phyloP scores from a whole-genome alignment of 1,139 yeast species.

The Hyphopichia burtonii region DNA sequence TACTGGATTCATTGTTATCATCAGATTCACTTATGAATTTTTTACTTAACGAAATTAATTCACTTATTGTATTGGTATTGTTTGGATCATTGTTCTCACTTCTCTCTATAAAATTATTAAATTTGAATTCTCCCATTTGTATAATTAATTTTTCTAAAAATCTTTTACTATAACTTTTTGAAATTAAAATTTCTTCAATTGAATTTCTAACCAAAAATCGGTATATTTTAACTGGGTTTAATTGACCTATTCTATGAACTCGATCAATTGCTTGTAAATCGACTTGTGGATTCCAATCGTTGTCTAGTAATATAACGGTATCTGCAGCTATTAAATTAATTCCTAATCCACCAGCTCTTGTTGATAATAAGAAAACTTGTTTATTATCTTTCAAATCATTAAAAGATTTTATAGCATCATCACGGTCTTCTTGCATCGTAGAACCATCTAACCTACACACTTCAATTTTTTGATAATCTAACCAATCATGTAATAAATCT shows the following conservation, averaged over 20 bases:
- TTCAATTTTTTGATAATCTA: constrained; percentile 30
- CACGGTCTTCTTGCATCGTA: constrained; percentile 63
- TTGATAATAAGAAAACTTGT: constrained; percentile 69
- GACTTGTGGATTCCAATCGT: constrained; percentile 97
- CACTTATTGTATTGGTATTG: neutral
- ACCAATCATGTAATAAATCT: constrained; percentile 74
- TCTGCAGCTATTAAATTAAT: constrained; percentile 85
- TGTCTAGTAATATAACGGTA: constrained; percentile 84
- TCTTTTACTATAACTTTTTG: constrained; percentile 76
- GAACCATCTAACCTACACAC: constrained; percentile 78
- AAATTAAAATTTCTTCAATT: constrained; percentile 76
- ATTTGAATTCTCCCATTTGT: constrained; percentile 76
- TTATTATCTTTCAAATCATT: constrained; percentile 27
- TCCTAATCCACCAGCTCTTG: constrained; percentile 95
- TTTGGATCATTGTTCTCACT: neutral
- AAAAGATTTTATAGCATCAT: constrained; percentile 60
- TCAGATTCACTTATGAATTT: constrained; percentile 11
- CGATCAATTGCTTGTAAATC: constrained; percentile 96
- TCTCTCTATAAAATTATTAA: constrained; percentile 28
- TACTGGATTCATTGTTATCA: constrained; percentile 14
- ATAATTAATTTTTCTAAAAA: constrained; percentile 80
- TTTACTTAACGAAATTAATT: constrained; percentile 18
- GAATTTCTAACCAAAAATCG: constrained; percentile 76
- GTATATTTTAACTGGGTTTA: constrained; percentile 75
- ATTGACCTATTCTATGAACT: constrained; percentile 91